phyloP scores from a whole-genome alignment of 1,139 yeast species.

The Entelexis paramagnoliae region DNA sequence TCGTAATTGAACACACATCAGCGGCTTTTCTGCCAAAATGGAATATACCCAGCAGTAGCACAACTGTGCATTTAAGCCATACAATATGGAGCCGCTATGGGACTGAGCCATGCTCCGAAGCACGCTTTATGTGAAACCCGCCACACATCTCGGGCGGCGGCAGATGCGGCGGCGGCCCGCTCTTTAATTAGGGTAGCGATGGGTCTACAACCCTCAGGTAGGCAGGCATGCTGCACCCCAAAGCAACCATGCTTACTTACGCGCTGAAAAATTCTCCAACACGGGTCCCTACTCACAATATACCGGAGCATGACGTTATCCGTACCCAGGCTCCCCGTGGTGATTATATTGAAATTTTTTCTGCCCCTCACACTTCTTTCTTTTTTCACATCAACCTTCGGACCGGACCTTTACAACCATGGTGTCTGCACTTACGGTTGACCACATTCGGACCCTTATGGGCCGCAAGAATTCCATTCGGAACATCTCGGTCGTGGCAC shows the following conservation, averaged over 20 bases:
- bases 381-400: conserved; percentile 10
- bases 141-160: not conserved
- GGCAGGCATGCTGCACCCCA: not conserved
- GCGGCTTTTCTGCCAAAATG: too few species aligned
- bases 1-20: too few species aligned
- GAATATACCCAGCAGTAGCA: too few species aligned
- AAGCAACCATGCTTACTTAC: not conserved
- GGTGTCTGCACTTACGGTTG: conserved; percentile 63
- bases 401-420: conserved; percentile 17
- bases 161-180: not conserved
- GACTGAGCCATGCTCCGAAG: too few species aligned
- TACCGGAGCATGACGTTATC: not conserved
- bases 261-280: conserved; percentile 1
- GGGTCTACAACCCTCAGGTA: not conserved
- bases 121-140: not conserved
- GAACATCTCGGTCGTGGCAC: conserved; percentile 99
- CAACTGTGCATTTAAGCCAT: too few species aligned
- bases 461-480: conserved; percentile 99
- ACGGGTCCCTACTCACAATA: not conserved
- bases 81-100: too few species aligned
- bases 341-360: conserved; percentile 10
- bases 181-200: not conserved
- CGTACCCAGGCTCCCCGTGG: conserved; percentile 7
- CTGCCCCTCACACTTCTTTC: conserved; percentile 6
- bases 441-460: conserved; percentile 98